These are phyloP conservation scores for Globisporangium solare DNA, from an alignment of 352 stramenopile species.

Conservation along the genomic window DNA sequence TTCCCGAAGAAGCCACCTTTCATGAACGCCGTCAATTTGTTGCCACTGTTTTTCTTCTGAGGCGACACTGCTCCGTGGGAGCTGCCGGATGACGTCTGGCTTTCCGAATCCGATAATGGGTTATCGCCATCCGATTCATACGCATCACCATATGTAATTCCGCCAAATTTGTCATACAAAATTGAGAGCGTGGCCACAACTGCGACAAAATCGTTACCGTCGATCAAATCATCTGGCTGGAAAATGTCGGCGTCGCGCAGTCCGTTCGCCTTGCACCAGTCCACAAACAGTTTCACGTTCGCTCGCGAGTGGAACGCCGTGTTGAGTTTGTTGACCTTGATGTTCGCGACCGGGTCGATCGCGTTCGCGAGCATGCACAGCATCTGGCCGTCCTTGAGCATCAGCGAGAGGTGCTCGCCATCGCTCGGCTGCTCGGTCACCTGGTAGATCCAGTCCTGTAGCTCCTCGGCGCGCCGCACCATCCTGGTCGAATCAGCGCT, in stretches of 20 bases:
- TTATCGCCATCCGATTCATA: slow-evolving; percentile 46
- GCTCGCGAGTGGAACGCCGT: slow-evolving; percentile 86
- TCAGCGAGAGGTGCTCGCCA: slow-evolving; percentile 73
- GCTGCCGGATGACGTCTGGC: slow-evolving; percentile 54
- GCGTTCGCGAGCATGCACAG: slow-evolving; percentile 83
- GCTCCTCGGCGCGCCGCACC: slow-evolving; percentile 62
- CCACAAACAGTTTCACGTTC: slow-evolving; percentile 79
- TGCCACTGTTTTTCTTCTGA: slow-evolving; percentile 57
- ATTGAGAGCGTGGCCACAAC: slow-evolving; percentile 80
- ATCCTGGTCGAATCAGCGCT: slow-evolving; percentile 17
- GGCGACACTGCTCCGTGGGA: slow-evolving; percentile 40
- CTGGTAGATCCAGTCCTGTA: slow-evolving; percentile 83
- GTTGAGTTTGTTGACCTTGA: slow-evolving; percentile 87
- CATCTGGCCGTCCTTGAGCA: slow-evolving; percentile 83
- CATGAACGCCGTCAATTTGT: slow-evolving; percentile 78
- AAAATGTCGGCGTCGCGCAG: slow-evolving; percentile 75
- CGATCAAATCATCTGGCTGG: slow-evolving; percentile 70
- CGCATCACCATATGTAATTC: slow-evolving; percentile 41
- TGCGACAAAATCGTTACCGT: slow-evolving; percentile 50
- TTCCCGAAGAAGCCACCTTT: slow-evolving; percentile 68
- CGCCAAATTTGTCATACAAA: slow-evolving; percentile 80
- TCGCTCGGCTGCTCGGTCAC: slow-evolving; percentile 67
- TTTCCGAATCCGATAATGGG: slow-evolving; percentile 70
- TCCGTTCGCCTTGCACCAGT: slow-evolving; percentile 73
- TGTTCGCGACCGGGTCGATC: slow-evolving; percentile 62